Percentiles rank a stretch among this genome's conserved stretches.
These are phyloP conservation scores for Phytophthora melonis DNA, from an alignment of 352 stramenopile genomes.

Conservation along the genomic window DNA sequence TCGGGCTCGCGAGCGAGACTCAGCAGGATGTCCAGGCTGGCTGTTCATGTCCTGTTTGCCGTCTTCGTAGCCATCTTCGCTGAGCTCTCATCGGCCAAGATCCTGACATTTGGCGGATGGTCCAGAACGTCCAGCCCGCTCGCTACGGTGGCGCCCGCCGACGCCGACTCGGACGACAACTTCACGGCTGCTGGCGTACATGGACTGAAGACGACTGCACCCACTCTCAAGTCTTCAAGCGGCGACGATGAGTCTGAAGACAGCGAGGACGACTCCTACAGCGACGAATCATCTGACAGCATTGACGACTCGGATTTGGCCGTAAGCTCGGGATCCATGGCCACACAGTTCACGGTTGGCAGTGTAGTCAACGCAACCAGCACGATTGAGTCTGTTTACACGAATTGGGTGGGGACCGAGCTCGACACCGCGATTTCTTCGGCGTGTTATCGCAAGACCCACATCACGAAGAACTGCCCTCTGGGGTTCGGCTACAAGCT, in stretches of 20 bases:
- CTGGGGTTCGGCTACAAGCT: constrained; percentile 21
- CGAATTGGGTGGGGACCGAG: constrained; percentile 28
- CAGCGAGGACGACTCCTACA: not conserved
- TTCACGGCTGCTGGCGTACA: constrained; percentile 5
- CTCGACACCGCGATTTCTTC: constrained; percentile 16
- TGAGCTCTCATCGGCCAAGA: constrained; percentile 20
- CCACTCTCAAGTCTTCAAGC: constrained; percentile 3
- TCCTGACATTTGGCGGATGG: constrained; percentile 10
- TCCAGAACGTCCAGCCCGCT: constrained; percentile 13
- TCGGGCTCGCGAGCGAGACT: constrained; percentile 20
- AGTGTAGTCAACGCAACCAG: constrained; percentile 11
- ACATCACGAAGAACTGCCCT: constrained; percentile 28
- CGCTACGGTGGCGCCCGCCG: constrained; percentile 7
- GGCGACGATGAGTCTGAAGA: not conserved
- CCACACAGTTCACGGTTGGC: not conserved
- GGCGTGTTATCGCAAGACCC: constrained; percentile 40
- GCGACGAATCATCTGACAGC: not conserved
- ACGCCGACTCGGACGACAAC: not conserved
- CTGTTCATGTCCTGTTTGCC: constrained; percentile 13
- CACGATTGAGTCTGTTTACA: constrained; percentile 23
- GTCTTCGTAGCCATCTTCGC: constrained; percentile 12
- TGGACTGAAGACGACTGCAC: constrained; percentile 4
- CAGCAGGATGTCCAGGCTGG: constrained; percentile 20
- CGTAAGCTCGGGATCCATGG: not conserved
- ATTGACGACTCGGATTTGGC: not conserved